phyloP scores from a whole-genome alignment of 2,329 filamentous ascomycete genomes.

The Penicillium vulpinum region DNA sequence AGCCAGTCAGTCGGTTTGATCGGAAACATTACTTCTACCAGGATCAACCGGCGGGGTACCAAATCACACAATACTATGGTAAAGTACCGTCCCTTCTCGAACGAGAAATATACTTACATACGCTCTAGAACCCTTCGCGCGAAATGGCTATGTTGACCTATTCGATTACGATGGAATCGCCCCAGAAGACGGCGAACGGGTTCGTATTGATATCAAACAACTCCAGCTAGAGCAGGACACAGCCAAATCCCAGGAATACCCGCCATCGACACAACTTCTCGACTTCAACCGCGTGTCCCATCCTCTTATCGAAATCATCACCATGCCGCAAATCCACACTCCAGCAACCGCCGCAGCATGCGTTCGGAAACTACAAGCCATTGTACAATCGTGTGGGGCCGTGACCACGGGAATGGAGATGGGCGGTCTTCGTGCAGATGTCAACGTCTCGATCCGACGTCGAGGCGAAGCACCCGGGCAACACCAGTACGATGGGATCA shows the following conservation, averaged over 20 bases:
- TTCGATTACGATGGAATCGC: slow-evolving; percentile 76
- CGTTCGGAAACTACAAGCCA: slow-evolving; percentile 81
- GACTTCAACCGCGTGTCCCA: slow-evolving; percentile 93
- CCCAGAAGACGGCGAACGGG: slow-evolving; percentile 66
- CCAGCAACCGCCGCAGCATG: slow-evolving; percentile 84
- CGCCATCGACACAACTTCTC: slow-evolving; percentile 71
- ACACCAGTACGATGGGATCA: slow-evolving; percentile 58
- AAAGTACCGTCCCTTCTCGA: slow-evolving; percentile 1
- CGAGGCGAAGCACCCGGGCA: slow-evolving; percentile 49
- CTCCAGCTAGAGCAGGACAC: slow-evolving; percentile 98
- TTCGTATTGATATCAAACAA: slow-evolving; percentile 83
- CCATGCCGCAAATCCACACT: slow-evolving; percentile 81
- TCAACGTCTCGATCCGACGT: slow-evolving; percentile 84
- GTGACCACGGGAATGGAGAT: slow-evolving; percentile 91
- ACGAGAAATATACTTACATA: slow-evolving; percentile 7
- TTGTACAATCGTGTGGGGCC: slow-evolving; percentile 77
- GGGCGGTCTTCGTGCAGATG: slow-evolving; percentile 85
- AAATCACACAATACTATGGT: slow-evolving; percentile 94
- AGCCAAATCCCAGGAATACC: slow-evolving; percentile 83
- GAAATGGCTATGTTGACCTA: slow-evolving; percentile 70
- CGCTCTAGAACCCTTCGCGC: slow-evolving; percentile 59
- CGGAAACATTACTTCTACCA: slow-evolving; percentile 99
- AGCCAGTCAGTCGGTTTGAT: slow-evolving; percentile 79
- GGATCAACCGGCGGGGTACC: slow-evolving; percentile 94
- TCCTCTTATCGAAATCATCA: slow-evolving; percentile 93